Evolutionary conservation across 768 basidiomycete genomes (phyloP), one percentile per base, ranked within the genome.

Genomic region (Mrakia gelida): DNA sequence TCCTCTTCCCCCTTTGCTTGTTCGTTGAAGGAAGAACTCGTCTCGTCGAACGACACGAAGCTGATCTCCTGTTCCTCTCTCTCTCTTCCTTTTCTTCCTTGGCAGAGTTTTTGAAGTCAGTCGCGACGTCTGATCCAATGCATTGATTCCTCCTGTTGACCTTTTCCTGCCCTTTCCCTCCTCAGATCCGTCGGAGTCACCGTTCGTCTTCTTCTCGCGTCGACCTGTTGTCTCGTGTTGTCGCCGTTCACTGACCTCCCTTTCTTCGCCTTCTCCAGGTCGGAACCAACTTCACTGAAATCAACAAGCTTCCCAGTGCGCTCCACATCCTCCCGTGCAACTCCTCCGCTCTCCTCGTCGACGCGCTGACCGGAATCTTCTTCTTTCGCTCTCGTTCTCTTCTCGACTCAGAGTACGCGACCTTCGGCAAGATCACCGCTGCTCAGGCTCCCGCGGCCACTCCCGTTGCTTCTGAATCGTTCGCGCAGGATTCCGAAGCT

Each of bases 261-360:
- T 13, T 52, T 21, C 49, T 21, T 52, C 18, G 4, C 18, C 30
- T 18, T 18, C 32, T 38, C 7, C 63, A 65, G 63, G 63, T 65
- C 63, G 63, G 63, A 26, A 3, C 63, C 63, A 65, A 65, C 63
- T 34, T 65, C 30, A 65, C 63, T 4, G 63, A 65, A 9, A 16
- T 65, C 32, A 65, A 65, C 63, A 65, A 38, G 63, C 63, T 65
- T 16, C 63, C 63, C 34, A 32, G 63, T 65, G 16, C 8, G 63
- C 32, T 11, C 7, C 1, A 9, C 3, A 2, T 7, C n/a, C 49
- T 52, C 49, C 11, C 49, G 4, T 13, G 38, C 52, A 15, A 54
- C 18, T 32, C 32, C 26, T 65, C 18, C 18, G 32, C 30, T 38
- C 32, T 15, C 11, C 30, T 15, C 1, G 8, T 3, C 18, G 18